Evolutionary conservation across 2,329 filamentous ascomycete species (phyloP), one percentile per base, ranked within the genome.

Genomic region (Calonectria pseudoturangicola): DNA sequence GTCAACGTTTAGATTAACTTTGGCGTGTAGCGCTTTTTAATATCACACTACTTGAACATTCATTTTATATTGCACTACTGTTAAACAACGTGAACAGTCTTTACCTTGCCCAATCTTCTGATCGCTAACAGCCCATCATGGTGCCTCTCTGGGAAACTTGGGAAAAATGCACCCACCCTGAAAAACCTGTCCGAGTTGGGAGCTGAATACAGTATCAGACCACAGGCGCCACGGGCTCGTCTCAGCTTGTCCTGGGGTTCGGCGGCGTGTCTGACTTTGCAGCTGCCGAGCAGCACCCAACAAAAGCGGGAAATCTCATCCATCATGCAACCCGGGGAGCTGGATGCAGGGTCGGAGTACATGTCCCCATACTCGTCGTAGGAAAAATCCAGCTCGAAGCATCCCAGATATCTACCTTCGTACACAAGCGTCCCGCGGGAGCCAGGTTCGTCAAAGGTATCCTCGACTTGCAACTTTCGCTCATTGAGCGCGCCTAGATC

Each of bases 321-420:
- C 54, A 58, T 16, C 33, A 58, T 58, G 33, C 54, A 8, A n/a
- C 54, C 8, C 9, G 33, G 54, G n/a, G 54, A 58, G 33, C 5
- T 16, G 30, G 51, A 25, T 16, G 33, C 54, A 3, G 54, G 7
- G 54, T 39, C 54, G 3, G 54, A 41, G 33, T 58, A 58, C 54
- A 58, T 18, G 54, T 58, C 54, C 21, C 54, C 21, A n/a, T 41
- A 41, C 2, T 58, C 54, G 21, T 58, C 54, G 33, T 58, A 58
- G n/a, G 54, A 58, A 25, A 58, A 58, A 7, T 58, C 54, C 12
- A 58, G 54, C 33, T 58, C 54, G 21, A 58, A 58, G 54, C 54
- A 58, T 7, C 54, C 54, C n/a, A 58, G 18, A 21, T 58, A 33
- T 10, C 41, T 58, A 28, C 33, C 54, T 5, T 58, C 54, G 13